phyloP scores from a whole-genome alignment of 768 basidiomycete genomes.

The Calvatia gigantea region DNA sequence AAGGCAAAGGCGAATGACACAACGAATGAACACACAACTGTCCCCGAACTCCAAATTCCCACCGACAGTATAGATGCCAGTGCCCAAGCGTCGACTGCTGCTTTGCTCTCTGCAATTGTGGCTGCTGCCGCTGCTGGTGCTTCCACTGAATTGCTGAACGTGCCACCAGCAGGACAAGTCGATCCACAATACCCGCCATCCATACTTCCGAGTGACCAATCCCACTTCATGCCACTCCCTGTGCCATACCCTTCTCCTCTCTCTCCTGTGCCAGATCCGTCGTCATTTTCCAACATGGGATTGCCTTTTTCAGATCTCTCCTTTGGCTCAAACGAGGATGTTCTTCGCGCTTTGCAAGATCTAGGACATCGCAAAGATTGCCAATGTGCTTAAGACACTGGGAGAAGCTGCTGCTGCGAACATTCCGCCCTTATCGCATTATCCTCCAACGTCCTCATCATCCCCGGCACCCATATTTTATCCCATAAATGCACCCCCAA shows the following conservation, averaged over 20 bases:
- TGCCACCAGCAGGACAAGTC: not conserved
- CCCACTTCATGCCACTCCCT: constrained; percentile 28
- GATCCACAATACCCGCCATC: constrained; percentile 5
- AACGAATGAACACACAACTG: constrained; percentile 5
- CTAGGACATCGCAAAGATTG: constrained; percentile 71
- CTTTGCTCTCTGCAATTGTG: constrained; percentile 62
- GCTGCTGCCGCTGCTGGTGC: constrained; percentile 61
- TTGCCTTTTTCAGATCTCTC: constrained; percentile 34
- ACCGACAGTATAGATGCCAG: constrained; percentile 30
- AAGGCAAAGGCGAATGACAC: constrained; percentile 31
- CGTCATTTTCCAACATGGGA: constrained; percentile 14
- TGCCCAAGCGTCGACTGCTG: constrained; percentile 48
- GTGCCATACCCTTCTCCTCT: constrained; percentile 16
- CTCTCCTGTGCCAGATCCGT: constrained; percentile 15
- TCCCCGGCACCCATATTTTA: constrained; percentile 18
- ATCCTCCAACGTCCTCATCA: not conserved
- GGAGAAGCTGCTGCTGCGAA: constrained; percentile 52
- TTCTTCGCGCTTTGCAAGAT: constrained; percentile 69
- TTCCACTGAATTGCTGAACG: constrained; percentile 20
- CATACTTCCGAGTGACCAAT: not conserved
- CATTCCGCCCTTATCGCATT: constrained; percentile 24
- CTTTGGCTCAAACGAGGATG: constrained; percentile 64
- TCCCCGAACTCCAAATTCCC: constrained; percentile 12
- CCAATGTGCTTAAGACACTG: constrained; percentile 60
- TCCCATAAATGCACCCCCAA: constrained; percentile 24